A percentile compares a stretch with the other conserved stretches of the same genome.
Conservation (phyloP, 768 basidiomycete species). For the Phylloporus scabripes region DNA sequence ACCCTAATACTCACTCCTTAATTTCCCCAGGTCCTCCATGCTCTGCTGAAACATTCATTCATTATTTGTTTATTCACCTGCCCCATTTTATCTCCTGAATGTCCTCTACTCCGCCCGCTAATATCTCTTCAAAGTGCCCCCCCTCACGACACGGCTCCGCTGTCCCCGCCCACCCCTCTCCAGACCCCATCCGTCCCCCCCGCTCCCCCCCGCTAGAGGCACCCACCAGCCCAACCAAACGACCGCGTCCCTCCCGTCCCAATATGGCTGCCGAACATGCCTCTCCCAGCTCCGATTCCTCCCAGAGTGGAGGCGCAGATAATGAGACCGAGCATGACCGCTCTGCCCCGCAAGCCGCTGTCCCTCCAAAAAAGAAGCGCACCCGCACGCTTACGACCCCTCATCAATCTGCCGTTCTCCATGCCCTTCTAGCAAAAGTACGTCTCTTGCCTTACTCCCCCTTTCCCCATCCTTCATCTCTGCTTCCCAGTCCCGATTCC, state of each 20-base stretch:
- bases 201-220: neutral
- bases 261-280: slow-evolving; percentile 23
- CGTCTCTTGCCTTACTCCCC: slow-evolving; percentile 3
- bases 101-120: slow-evolving; percentile 21
- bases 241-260: slow-evolving; percentile 8
- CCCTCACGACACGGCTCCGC: slow-evolving; percentile 19
- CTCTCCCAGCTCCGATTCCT: slow-evolving; percentile 33
- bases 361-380: slow-evolving; percentile 54
- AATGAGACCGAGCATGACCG: slow-evolving; percentile 48
- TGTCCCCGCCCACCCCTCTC: no score
- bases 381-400: slow-evolving; percentile 85
- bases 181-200: neutral
- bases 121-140: slow-evolving; percentile 18
- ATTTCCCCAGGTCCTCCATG: neutral
- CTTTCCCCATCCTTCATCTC: neutral
- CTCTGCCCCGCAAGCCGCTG: slow-evolving; percentile 28
- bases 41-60: slow-evolving; percentile 11
- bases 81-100: slow-evolving; percentile 6
- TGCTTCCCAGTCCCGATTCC: slow-evolving; percentile 69
- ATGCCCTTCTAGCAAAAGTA: slow-evolving; percentile 83
- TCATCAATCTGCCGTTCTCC: slow-evolving; percentile 83
- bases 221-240: slow-evolving; percentile 14
- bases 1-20: neutral
- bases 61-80: slow-evolving; percentile 23
- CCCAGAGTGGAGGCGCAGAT: slow-evolving; percentile 55